Percentiles rank a stretch among this genome's conserved stretches.
phyloP scores from a whole-genome alignment of 1,284 basidiomycete genomes.

The Irpex sp. region DNA sequence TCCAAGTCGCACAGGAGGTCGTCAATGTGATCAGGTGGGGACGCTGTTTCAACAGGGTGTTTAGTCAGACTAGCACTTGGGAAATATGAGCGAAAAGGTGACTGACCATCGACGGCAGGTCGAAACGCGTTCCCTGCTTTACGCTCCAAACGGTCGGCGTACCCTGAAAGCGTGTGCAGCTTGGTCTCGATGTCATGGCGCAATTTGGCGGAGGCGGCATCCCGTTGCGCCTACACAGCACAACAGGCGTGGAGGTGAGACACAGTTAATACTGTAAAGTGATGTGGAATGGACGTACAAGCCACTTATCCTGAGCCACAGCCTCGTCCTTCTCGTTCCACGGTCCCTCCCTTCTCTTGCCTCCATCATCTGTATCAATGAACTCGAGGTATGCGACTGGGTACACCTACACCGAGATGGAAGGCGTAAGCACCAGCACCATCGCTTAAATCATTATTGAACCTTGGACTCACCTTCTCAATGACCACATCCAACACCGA shows the following conservation, averaged over 20 bases:
- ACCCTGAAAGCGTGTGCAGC: conserved; percentile 39
- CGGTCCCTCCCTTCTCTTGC: conserved; percentile 49
- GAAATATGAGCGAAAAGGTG: too few species aligned
- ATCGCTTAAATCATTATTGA: too few species aligned
- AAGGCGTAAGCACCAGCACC: too few species aligned
- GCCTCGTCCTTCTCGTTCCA: conserved; percentile 70
- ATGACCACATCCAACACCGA: conserved; percentile 75
- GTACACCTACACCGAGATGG: conserved; percentile 40
- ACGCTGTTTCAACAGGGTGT: conserved; percentile 36
- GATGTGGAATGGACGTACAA: conserved; percentile 37
- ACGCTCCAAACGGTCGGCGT: conserved; percentile 53
- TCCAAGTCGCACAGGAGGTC: conserved; percentile 62
- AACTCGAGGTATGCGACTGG: conserved; percentile 65
- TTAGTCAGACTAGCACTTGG: too few species aligned
- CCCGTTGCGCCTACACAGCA: conserved; percentile 41
- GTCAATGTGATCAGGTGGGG: conserved; percentile 55
- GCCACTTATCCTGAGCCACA: conserved; percentile 59
- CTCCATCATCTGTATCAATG: conserved; percentile 46
- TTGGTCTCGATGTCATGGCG: conserved; percentile 50
- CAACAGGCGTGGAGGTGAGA: too few species aligned
- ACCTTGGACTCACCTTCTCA: too few species aligned
- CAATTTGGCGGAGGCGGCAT: conserved; percentile 48
- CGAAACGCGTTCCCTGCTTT: conserved; percentile 39
- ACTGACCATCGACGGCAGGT: conserved; percentile 38
- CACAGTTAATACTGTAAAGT: neutral